These are phyloP conservation scores for Fusarium cicatricum DNA, from an alignment of 2,329 filamentous ascomycete genomes.

Conservation along the genomic window DNA sequence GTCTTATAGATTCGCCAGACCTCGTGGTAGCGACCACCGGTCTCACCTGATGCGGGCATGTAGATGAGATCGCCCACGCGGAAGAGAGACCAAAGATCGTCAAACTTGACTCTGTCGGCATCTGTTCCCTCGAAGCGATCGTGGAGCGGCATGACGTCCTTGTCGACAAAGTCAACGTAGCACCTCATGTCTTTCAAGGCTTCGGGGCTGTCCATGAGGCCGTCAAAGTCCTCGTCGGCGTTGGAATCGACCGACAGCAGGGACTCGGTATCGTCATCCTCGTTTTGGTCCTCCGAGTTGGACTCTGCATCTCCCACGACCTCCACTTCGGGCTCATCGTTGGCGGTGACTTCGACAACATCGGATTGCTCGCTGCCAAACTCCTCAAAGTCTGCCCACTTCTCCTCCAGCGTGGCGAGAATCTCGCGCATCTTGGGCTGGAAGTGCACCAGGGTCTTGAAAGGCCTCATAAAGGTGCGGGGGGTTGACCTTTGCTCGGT, in stretches of 20 bases:
- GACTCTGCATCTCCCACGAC: conserved; percentile 32
- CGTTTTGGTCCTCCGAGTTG: conserved; percentile 20
- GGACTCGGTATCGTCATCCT: conserved; percentile 44
- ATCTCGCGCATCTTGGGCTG: conserved; percentile 53
- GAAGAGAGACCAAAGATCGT: conserved; percentile 55
- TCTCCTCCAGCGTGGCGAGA: conserved; percentile 51
- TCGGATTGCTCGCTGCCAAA: conserved; percentile 35
- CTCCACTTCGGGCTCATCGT: conserved; percentile 43
- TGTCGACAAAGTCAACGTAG: conserved; percentile 55
- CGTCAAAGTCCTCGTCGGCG: conserved; percentile 47
- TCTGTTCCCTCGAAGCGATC: conserved; percentile 38
- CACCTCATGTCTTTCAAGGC: conserved; percentile 52
- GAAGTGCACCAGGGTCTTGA: conserved; percentile 51
- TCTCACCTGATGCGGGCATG: conserved; percentile 48
- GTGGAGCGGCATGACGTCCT: conserved; percentile 51
- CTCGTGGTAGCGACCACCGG: conserved; percentile 49
- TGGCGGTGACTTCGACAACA: conserved; percentile 27
- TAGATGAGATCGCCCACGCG: conserved; percentile 52
- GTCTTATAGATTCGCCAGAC: conserved; percentile 51
- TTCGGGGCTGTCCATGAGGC: conserved; percentile 50
- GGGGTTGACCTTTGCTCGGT: conserved; percentile 47
- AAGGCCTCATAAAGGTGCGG: conserved; percentile 52
- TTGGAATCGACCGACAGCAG: conserved; percentile 49
- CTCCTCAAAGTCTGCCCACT: conserved; percentile 51
- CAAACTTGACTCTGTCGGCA: conserved; percentile 48